Conservation (phyloP, 2,329 filamentous ascomycete species). For the Fusarium poae region DNA sequence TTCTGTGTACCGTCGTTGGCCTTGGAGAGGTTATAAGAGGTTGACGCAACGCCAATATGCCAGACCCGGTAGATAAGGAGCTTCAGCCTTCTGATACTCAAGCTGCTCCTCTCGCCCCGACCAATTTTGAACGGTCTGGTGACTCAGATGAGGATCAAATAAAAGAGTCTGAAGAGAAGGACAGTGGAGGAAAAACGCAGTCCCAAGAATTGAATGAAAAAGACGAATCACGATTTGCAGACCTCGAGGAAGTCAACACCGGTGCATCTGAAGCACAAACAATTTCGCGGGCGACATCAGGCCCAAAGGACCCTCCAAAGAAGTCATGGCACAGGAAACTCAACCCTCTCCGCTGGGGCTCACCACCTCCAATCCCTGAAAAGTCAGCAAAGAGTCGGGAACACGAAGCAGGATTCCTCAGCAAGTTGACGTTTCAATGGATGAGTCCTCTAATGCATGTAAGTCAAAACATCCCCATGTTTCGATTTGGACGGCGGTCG, state of each 20-base stretch:
- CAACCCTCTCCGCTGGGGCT: constrained; percentile 73
- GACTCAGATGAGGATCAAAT: constrained; percentile 39
- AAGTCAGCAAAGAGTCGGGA: constrained; percentile 72
- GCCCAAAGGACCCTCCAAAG: constrained; percentile 53
- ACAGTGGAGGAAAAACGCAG: constrained; percentile 22
- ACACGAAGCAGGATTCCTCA: constrained; percentile 79
- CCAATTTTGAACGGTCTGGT: constrained; percentile 33
- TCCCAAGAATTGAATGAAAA: constrained; percentile 12
- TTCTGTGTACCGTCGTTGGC: not conserved
- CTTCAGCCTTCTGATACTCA: constrained; percentile 49
- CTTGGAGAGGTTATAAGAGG: constrained; percentile 11
- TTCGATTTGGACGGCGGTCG: constrained; percentile 3
- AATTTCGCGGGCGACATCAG: constrained; percentile 61
- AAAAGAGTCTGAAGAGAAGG: constrained; percentile 35
- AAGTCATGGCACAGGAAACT: constrained; percentile 73
- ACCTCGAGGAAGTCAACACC: constrained; percentile 59
- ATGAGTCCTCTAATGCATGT: constrained; percentile 88
- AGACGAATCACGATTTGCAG: constrained; percentile 26
- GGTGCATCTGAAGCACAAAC: constrained; percentile 69
- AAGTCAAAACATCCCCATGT: constrained; percentile 51
- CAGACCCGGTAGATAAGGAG: constrained; percentile 48
- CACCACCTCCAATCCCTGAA: constrained; percentile 67
- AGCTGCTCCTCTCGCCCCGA: constrained; percentile 49
- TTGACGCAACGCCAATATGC: constrained; percentile 41
- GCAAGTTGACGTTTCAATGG: constrained; percentile 86